Evolutionary conservation across 2,329 filamentous ascomycete genomes (phyloP).

Genomic region (Pyrenophora graminea): DNA sequence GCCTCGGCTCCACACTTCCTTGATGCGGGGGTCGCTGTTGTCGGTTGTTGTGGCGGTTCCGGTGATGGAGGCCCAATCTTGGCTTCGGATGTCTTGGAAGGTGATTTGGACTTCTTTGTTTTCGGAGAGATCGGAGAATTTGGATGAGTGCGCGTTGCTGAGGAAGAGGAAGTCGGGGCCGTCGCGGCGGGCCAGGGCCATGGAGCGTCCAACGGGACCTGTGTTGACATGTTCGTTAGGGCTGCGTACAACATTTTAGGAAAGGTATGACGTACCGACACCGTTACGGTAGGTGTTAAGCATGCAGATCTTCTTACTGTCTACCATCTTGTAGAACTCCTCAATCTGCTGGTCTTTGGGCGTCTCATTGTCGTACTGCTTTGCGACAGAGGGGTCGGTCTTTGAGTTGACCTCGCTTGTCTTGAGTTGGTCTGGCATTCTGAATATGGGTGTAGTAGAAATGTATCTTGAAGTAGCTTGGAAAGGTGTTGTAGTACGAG

Average conservation of each 20-base stretch:
- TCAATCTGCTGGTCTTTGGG: constrained; percentile 52
- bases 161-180: constrained; percentile 59
- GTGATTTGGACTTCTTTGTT: constrained; percentile 51
- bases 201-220: constrained; percentile 52
- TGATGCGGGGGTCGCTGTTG: constrained; percentile 55
- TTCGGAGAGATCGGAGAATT: constrained; percentile 53
- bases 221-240: constrained; percentile 5
- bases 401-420: constrained; percentile 48
- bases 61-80: constrained; percentile 55
- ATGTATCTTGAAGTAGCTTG: constrained; percentile 19
- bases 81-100: constrained; percentile 53
- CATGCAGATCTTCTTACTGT: constrained; percentile 52
- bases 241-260: too few species aligned
- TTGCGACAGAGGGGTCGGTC: constrained; percentile 54
- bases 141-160: constrained; percentile 53
- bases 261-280: constrained; percentile 37
- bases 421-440: constrained; percentile 53
- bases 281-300: constrained; percentile 49
- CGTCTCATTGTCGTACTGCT: constrained; percentile 54
- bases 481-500: not conserved
- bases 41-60: constrained; percentile 48
- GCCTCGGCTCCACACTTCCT: constrained; percentile 50
- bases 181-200: constrained; percentile 60
- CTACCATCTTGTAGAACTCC: constrained; percentile 54
- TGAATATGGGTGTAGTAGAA: constrained; percentile 30